Base-by-base conservation (phyloP, 768 basidiomycete genomes). In the Phylloporus rhodoxanthus region DNA sequence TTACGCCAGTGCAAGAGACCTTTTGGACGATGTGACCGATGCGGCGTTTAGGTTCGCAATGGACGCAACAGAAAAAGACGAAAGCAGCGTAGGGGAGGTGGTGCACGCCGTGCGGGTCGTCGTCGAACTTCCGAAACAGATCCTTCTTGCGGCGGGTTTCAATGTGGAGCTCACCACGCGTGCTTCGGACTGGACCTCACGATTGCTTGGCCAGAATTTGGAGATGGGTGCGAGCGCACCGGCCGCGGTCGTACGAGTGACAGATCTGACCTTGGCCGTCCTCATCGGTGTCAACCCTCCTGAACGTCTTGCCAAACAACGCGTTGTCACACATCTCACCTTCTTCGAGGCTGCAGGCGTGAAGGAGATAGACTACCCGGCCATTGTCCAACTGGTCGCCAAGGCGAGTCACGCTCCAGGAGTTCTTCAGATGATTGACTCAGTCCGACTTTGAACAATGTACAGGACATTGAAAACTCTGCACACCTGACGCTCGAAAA, bases 241-340 rank as follows among this genome's bases (percentile, higher is more conserved):
- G 10, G 47, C 56, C 5, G 55, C 66, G 34, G 68, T 65, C 42
- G 70, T 74, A n/a, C 58, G 59, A 8, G 67, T 88, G 30, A 67
- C 66, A 28, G 69, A 77, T 42, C 58, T 89, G 11, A 54, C 67
- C 2, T 60, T 84, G 10, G 72, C 74, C 1, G 75, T 81, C 8
- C 67, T 89, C 45, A 80, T 91, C 41, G 88, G 87, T 0, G 75
- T 89, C 29, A 84, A 87, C 53, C 75, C 82, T 0, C 82, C 81
- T 7, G 87, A 90, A 57, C 72, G 86, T 28, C 60, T 75, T 26
- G 75, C 78, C 37, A 81, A 81, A 58, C 87, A 90, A 62, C 68
- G 76, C 23, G 77, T 90, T 21, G 59, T 81, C 42, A 67, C 78
- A 20, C 78, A 81, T 57, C 61, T 89, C 41, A 57, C 61, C 1